A percentile compares a stretch with the other conserved stretches of the same genome.
phyloP scores from a whole-genome alignment of 352 stramenopile species.

The Pythium dissotocum region DNA sequence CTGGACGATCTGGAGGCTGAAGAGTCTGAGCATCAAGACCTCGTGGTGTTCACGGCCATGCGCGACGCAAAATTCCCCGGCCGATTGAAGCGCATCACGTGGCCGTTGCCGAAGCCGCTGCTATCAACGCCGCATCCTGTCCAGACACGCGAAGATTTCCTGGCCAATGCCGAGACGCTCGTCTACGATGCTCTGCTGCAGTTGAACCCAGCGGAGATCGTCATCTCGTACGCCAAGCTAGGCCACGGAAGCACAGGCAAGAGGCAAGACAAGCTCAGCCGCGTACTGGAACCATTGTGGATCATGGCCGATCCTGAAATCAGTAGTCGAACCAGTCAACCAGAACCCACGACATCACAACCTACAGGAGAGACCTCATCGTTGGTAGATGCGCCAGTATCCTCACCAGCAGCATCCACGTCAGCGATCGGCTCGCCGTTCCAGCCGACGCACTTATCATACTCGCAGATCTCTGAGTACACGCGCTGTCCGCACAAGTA shows the following conservation, averaged over 20 bases:
- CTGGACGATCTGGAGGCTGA: constrained; percentile 39
- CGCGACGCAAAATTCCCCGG: constrained; percentile 78
- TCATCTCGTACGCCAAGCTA: constrained; percentile 57
- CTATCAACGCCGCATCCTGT: constrained; percentile 54
- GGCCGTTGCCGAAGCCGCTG: constrained; percentile 54
- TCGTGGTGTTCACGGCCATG: constrained; percentile 67
- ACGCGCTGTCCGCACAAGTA: constrained; percentile 79
- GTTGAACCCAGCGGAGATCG: constrained; percentile 30
- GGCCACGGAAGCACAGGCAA: constrained; percentile 8
- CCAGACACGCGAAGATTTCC: constrained; percentile 54
- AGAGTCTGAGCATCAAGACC: constrained; percentile 4
- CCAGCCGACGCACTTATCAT: constrained; percentile 69
- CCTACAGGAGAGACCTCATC: not conserved
- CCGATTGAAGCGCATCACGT: constrained; percentile 66
- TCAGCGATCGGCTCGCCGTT: constrained; percentile 23
- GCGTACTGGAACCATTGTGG: constrained; percentile 29
- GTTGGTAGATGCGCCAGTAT: not conserved
- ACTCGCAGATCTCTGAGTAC: constrained; percentile 82
- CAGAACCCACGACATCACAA: not conserved
- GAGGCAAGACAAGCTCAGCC: constrained; percentile 44
- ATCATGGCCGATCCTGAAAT: not conserved
- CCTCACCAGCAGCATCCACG: not conserved
- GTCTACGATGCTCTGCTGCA: constrained; percentile 43
- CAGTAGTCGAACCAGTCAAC: not conserved
- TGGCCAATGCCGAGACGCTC: constrained; percentile 48